Conservation (phyloP, 805 yeast species). For the Candida easanensis region DNA sequence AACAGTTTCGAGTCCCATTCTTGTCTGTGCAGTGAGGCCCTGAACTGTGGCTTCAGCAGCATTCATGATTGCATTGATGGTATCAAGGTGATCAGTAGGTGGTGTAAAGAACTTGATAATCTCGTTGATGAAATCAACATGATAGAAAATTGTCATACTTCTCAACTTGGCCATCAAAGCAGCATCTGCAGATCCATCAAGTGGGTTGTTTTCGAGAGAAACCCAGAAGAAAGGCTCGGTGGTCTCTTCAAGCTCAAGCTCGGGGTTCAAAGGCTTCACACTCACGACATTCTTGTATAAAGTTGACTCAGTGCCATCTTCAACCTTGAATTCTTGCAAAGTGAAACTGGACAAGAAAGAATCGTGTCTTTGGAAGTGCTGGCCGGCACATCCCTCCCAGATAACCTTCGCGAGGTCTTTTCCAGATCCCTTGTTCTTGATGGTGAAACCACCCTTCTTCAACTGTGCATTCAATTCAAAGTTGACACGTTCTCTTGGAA, state of each 20-base stretch:
- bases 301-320: slow-evolving; percentile 79
- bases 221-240: slow-evolving; percentile 75
- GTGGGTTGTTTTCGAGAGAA: slow-evolving; percentile 81
- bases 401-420: slow-evolving; percentile 68
- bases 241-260: slow-evolving; percentile 29
- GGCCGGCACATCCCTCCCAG: slow-evolving; percentile 78
- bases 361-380: slow-evolving; percentile 72
- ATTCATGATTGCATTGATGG: slow-evolving; percentile 83
- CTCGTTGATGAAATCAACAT: slow-evolving; percentile 77
- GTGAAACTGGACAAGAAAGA: slow-evolving; percentile 72
- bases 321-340: slow-evolving; percentile 77
- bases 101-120: slow-evolving; percentile 78
- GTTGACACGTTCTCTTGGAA: slow-evolving; percentile 74
- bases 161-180: slow-evolving; percentile 67
- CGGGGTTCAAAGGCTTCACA: slow-evolving; percentile 59
- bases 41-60: slow-evolving; percentile 96
- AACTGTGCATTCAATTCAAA: slow-evolving; percentile 65
- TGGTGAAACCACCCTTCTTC: slow-evolving; percentile 72
- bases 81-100: slow-evolving; percentile 80
- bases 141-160: slow-evolving; percentile 88
- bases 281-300: slow-evolving; percentile 86
- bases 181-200: slow-evolving; percentile 82
- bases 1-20: slow-evolving; percentile 90
- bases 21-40: slow-evolving; percentile 83
- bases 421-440: slow-evolving; percentile 35